phyloP scores from a whole-genome alignment of 1,284 basidiomycete species.

The Wolfiporia cocos region DNA sequence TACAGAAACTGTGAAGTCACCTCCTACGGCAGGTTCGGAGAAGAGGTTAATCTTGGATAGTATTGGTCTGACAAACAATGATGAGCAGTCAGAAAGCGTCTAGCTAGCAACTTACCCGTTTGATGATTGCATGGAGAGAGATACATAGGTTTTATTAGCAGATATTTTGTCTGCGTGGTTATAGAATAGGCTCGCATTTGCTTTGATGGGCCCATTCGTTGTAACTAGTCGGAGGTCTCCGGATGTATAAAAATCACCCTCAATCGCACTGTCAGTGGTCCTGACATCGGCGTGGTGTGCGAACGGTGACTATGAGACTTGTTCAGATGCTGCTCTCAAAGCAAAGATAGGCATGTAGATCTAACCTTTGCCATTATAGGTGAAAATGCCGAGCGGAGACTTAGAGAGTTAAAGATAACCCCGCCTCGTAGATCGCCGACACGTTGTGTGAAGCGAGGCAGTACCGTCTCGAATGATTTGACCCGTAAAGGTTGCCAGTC shows the following conservation, averaged over 20 bases:
- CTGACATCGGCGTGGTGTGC: background rate
- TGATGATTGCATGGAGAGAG: no score
- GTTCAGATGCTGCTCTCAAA: no score
- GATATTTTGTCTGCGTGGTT: background rate
- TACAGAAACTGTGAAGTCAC: no score
- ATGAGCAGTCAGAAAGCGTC: no score
- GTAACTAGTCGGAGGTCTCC: background rate
- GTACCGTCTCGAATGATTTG: slow-evolving; percentile 18
- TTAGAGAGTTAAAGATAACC: slow-evolving; percentile 14
- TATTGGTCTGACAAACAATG: no score
- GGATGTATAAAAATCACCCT: background rate
- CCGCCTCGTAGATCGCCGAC: slow-evolving; percentile 10
- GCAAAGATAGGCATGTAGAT: no score
- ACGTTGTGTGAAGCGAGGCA: slow-evolving; percentile 16
- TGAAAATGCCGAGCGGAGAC: slow-evolving; percentile 9
- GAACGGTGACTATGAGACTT: no score
- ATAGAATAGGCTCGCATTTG: background rate
- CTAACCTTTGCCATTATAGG: no score
- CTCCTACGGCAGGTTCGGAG: no score
- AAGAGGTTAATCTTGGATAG: no score
- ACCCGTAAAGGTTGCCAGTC: slow-evolving; percentile 4
- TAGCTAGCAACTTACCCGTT: no score
- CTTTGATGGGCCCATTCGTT: background rate
- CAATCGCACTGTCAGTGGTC: background rate
- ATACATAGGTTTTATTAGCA: no score